Conservation (phyloP, 1,284 basidiomycete genomes). For the Trametes polyzona region DNA sequence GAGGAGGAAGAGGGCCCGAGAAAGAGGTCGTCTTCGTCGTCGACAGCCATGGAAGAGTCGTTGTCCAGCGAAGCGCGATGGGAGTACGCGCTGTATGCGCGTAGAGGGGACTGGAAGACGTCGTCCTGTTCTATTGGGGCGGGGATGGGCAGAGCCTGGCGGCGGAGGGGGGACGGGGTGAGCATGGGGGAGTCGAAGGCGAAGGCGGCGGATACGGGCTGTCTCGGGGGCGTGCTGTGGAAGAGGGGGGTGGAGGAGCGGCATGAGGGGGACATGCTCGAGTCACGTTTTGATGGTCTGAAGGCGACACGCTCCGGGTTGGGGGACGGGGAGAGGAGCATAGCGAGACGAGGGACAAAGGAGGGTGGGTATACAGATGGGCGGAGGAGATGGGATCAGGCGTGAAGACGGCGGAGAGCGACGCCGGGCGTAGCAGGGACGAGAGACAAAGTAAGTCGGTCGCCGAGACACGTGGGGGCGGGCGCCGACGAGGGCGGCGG, state of each 20-base stretch:
- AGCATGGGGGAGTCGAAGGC: slow-evolving; percentile 58
- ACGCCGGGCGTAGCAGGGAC: neutral
- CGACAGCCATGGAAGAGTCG: slow-evolving; percentile 26
- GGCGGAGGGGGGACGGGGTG: slow-evolving; percentile 62
- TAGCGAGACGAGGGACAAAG: slow-evolving; percentile 37
- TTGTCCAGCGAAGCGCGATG: slow-evolving; percentile 36
- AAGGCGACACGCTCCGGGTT: slow-evolving; percentile 40
- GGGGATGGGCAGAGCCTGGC: slow-evolving; percentile 33
- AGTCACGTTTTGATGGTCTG: slow-evolving; percentile 42
- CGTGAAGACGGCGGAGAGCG: neutral
- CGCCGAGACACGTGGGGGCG: neutral
- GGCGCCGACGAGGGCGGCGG: neutral
- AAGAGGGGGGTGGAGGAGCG: slow-evolving; percentile 41
- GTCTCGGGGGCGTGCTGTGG: slow-evolving; percentile 42
- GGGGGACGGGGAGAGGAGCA: slow-evolving; percentile 43
- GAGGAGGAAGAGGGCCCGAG: slow-evolving; percentile 48
- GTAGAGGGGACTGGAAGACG: slow-evolving; percentile 59
- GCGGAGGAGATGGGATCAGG: slow-evolving; percentile 2
- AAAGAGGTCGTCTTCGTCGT: slow-evolving; percentile 60
- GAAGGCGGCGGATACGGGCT: slow-evolving; percentile 32
- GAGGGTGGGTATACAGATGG: slow-evolving; percentile 29
- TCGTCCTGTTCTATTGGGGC: slow-evolving; percentile 46
- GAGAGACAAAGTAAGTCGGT: neutral
- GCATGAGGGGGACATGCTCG: slow-evolving; percentile 49
- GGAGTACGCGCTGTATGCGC: slow-evolving; percentile 46